phyloP scores from a whole-genome alignment of 83 land plant genomes.

The Thuja plicata region DNA sequence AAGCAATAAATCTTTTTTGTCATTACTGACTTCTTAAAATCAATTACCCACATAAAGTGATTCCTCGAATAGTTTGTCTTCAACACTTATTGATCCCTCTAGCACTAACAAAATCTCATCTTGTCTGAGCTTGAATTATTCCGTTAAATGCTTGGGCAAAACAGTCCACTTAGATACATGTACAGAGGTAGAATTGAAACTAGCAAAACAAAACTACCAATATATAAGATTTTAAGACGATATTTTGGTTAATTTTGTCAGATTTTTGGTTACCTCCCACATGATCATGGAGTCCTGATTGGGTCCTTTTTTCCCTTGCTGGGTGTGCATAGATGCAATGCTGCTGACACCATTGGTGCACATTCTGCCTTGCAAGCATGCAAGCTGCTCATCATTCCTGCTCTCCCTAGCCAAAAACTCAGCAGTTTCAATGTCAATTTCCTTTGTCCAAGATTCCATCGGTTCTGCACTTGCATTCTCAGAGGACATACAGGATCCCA shows the following conservation, averaged over 20 bases:
- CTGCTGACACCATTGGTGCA: slow-evolving; percentile 66
- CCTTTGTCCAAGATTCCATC: not conserved
- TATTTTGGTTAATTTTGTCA: too few relatives aligned
- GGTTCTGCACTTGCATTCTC: not conserved
- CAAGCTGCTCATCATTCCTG: slow-evolving; percentile 6
- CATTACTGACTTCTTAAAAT: not conserved
- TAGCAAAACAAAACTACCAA: not conserved
- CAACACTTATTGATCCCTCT: not conserved
- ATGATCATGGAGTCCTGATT: slow-evolving; percentile 97
- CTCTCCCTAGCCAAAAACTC: not conserved
- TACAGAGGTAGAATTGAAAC: not conserved
- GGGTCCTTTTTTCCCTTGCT: slow-evolving; percentile 88
- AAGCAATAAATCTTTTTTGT: too few relatives aligned
- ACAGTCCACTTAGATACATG: not conserved
- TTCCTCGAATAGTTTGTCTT: not conserved
- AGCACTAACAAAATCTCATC: not conserved
- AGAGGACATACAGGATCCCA: not conserved
- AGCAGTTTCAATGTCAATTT: not conserved
- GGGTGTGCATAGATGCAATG: slow-evolving; percentile 66
- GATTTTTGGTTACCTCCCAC: slow-evolving; percentile 77
- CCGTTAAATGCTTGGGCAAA: too few relatives aligned
- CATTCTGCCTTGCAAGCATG: slow-evolving; percentile 38
- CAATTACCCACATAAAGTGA: not conserved
- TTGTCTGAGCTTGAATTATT: not conserved
- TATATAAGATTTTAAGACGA: not conserved